These are phyloP conservation scores for Wilhelminamyces savonicus DNA, from an alignment of 805 yeast genomes.

Conservation along the genomic window DNA sequence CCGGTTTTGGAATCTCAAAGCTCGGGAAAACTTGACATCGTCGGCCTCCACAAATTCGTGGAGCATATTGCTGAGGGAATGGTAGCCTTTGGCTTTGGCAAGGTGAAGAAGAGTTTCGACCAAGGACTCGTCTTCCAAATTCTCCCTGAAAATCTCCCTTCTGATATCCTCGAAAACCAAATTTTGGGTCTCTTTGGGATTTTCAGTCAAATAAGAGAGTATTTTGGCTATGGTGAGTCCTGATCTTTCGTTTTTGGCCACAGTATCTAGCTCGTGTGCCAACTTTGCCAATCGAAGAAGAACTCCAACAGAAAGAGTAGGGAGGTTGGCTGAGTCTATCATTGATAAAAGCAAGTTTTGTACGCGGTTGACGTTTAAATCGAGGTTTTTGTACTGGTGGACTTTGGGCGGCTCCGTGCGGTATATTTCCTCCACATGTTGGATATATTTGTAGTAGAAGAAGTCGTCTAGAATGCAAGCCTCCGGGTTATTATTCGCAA, in stretches of 20 bases:
- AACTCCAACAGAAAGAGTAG: too few relatives aligned
- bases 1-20: conserved; percentile 14
- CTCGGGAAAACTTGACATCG: conserved; percentile 15
- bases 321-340: too few relatives aligned
- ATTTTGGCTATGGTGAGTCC: conserved; percentile 3
- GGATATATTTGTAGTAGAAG: conserved; percentile 14
- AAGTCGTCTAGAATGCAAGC: conserved; percentile 11
- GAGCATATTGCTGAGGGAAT: conserved; percentile 5
- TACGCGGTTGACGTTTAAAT: conserved; percentile 15
- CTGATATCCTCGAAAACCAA: conserved; percentile 5
- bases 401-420: conserved; percentile 19
- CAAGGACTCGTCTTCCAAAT: conserved; percentile 17
- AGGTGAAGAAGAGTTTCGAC: conserved; percentile 11
- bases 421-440: conserved; percentile 23
- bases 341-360: conserved; percentile 1
- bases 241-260: conserved; percentile 3
- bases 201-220: conserved; percentile 4
- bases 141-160: conserved; percentile 11
- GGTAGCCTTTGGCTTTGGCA: conserved; percentile 2
- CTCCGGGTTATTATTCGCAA: conserved; percentile 1
- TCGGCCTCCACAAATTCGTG: conserved; percentile 11
- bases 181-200: conserved; percentile 1
- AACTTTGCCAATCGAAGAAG: conserved; percentile 14
- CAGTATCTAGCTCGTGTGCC: conserved; percentile 14
- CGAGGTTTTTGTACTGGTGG: conserved; percentile 29